phyloP scores from a whole-genome alignment of 805 yeast genomes.

The Yamadazyma phyllophila region DNA sequence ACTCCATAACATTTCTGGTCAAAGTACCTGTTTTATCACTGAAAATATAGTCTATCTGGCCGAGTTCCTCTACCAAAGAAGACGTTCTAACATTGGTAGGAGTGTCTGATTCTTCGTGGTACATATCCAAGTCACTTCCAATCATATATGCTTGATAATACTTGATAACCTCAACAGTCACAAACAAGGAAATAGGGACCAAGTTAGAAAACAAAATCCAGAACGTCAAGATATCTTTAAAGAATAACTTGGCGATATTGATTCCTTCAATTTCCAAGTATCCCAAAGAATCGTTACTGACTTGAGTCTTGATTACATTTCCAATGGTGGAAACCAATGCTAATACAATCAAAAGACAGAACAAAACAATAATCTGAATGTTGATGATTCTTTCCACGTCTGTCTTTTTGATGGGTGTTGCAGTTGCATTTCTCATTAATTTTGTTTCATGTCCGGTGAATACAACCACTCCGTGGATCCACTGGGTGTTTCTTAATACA shows the following conservation, averaged over 20 bases:
- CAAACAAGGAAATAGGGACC: constrained; percentile 96
- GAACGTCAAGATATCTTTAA: constrained; percentile 83
- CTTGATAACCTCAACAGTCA: constrained; percentile 92
- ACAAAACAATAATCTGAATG: constrained; percentile 84
- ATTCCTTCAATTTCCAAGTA: constrained; percentile 71
- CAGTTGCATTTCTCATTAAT: constrained; percentile 97
- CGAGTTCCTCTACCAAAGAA: constrained; percentile 92
- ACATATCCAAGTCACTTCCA: constrained; percentile 91
- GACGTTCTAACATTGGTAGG: constrained; percentile 96
- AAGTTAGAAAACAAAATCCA: constrained; percentile 96
- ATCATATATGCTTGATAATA: constrained; percentile 94
- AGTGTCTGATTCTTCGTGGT: constrained; percentile 81
- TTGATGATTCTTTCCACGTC: constrained; percentile 96
- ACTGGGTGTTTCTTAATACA: constrained; percentile 86
- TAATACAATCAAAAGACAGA: constrained; percentile 71
- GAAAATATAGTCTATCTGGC: constrained; percentile 94
- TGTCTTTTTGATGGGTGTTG: constrained; percentile 95
- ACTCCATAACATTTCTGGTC: constrained; percentile 95
- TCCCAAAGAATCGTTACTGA: constrained; percentile 49
- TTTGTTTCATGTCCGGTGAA: constrained; percentile 99
- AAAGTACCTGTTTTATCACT: constrained; percentile 98
- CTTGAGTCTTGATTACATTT: constrained; percentile 69
- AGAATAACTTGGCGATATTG: constrained; percentile 67
- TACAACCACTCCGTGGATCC: constrained; percentile 91
- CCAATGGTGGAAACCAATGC: constrained; percentile 84